Evolutionary conservation across 1,284 basidiomycete genomes (phyloP).

Genomic region (Cryptococcus maquisensis): DNA sequence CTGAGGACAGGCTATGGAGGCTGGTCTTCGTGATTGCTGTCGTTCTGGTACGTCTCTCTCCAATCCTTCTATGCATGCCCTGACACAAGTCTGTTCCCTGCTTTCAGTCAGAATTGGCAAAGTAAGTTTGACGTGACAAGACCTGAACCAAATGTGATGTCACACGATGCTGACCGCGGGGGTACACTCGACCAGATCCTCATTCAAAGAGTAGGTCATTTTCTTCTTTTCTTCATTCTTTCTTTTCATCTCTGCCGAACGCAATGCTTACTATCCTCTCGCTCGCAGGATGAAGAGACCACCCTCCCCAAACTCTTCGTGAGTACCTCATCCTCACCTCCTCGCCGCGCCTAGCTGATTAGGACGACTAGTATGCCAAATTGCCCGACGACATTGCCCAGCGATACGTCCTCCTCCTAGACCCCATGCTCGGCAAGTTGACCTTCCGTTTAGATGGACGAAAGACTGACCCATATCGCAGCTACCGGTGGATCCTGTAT

Average conservation of each 20-base stretch:
- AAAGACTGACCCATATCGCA: conserved; percentile 37
- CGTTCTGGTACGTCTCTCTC: conserved; percentile 47
- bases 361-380: conserved; percentile 57
- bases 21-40: conserved; percentile 88
- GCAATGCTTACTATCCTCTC: background rate
- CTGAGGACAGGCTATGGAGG: conserved; percentile 74
- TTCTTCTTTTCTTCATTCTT: background rate
- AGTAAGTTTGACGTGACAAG: conserved; percentile 22
- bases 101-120: conserved; percentile 47
- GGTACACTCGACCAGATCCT: conserved; percentile 60
- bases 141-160: conserved; percentile 1
- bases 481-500: conserved; percentile 97
- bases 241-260: background rate
- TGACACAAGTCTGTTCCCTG: conserved; percentile 8
- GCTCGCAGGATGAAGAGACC: conserved; percentile 81
- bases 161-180: conserved; percentile 20
- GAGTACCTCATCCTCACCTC: conserved; percentile 7
- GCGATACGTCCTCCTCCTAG: conserved; percentile 88
- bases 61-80: background rate
- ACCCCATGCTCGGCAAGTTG: conserved; percentile 88
- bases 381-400: conserved; percentile 88
- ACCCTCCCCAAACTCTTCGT: conserved; percentile 77
- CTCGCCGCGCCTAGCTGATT: background rate
- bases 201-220: conserved; percentile 72
- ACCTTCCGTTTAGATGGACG: background rate